Evolutionary conservation across 352 stramenopile genomes (phyloP), one percentile per base, ranked within the genome.

Genomic region (Thalassiosira mediterranea): DNA sequence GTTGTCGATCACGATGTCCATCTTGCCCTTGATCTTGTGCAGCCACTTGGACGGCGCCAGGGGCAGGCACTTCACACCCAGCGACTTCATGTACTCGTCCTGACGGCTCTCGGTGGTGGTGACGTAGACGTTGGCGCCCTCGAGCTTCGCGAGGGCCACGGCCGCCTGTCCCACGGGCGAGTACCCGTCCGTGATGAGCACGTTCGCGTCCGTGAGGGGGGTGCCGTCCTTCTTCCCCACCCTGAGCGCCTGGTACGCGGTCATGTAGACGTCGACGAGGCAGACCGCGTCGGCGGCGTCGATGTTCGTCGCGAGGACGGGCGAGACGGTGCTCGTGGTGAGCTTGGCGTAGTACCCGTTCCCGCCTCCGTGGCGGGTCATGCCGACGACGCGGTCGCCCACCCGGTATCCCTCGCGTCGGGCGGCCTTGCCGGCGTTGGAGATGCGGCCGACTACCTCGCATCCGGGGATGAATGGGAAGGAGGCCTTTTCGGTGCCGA

Each of bases 1-100:
- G 51, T 79, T 80, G 42, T 91, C 85, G 64, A 91, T 86, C 5
- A 90, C 82, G 60, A 89, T 34, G 53, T 91, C 82, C 70, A 91
- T 88, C 61, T 74, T 73, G 5, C 81, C 79, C 48, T 83, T 31
- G 5, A 87, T 28, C 4, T 72, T 64, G 19, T 69, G 66, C 1
- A 86, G 56, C 85, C 85, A 91, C 60, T 84, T 74, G 15, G 58
- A 60, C 17, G 70, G 62, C 15, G 62, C 46, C n/a, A 79, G 40
- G 3, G 76, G 71, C 11, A 90, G 57, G 26, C 80, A 86, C 47
- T 79, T 84, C 5, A 64, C 76, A 2, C 76, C 76, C 28, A 79
- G 29, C 15, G 40, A 42, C 31, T 48, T 57, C 28, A 84, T 51
- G 34, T 84, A 72, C n/a, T 57, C 40, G 31, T 79, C 61, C 47